These are phyloP conservation scores for Kregervanrija fluxuum DNA, from an alignment of 805 yeast genomes.

Conservation along the genomic window DNA sequence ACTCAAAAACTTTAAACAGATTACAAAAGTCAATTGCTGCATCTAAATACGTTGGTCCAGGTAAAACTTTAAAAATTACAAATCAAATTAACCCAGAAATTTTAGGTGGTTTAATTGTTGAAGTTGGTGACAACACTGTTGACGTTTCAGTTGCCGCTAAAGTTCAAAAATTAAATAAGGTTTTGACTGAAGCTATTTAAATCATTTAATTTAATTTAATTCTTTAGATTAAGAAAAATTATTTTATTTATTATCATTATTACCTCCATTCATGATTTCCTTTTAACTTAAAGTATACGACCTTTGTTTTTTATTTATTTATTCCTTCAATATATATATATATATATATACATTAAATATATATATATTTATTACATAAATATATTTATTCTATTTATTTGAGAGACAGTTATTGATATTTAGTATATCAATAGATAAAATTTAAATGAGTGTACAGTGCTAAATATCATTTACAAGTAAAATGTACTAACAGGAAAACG, in stretches of 20 bases:
- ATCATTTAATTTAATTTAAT: slow-evolving; percentile 3
- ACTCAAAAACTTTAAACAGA: slow-evolving; percentile 69
- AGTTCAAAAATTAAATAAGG: slow-evolving; percentile 83
- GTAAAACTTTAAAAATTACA: slow-evolving; percentile 76
- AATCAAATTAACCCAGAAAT: slow-evolving; percentile 85
- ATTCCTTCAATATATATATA: neutral
- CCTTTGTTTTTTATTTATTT: neutral
- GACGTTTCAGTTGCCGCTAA: slow-evolving; percentile 83
- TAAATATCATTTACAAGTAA: no score
- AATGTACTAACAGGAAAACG: no score
- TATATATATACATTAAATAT: neutral
- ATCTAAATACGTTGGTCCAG: slow-evolving; percentile 77
- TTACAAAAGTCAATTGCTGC: slow-evolving; percentile 70
- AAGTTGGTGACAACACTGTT: slow-evolving; percentile 94
- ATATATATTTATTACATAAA: neutral
- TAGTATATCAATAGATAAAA: no score
- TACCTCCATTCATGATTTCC: neutral
- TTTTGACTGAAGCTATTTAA: slow-evolving; percentile 80
- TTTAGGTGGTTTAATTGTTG: slow-evolving; percentile 92
- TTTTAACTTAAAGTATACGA: neutral
- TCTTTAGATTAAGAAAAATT: neutral
- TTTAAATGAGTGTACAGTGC: no score
- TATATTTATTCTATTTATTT: no score
- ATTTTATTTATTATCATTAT: neutral
- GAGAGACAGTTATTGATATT: no score